Percentiles rank a stretch among this genome's conserved stretches.
These are phyloP conservation scores for Thalia dealbata DNA, from an alignment of 176 grass and related monocot species.

Conservation along the genomic window DNA sequence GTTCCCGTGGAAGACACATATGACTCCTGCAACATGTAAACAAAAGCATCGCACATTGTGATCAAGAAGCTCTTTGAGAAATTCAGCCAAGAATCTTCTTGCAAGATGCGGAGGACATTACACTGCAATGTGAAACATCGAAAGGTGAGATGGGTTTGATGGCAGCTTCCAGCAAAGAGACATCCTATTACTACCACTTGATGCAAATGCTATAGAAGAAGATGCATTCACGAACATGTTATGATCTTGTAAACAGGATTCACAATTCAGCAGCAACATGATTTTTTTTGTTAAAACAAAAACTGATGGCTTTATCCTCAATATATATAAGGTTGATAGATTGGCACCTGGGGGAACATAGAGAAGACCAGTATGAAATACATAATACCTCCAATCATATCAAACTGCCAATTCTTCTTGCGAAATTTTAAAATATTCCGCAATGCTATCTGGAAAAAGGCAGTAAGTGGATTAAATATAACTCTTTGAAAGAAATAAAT, in stretches of 20 bases:
- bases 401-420: constrained; percentile 99
- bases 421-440: constrained; percentile 94
- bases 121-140: constrained; percentile 46
- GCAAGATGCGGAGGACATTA: constrained; percentile 53
- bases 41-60: constrained; percentile 66
- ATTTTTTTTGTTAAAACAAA: not conserved
- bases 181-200: not conserved
- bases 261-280: not conserved
- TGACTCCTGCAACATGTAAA: constrained; percentile 76
- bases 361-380: constrained; percentile 97
- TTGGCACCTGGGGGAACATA: constrained; percentile 84
- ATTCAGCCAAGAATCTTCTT: constrained; percentile 58
- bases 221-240: not conserved
- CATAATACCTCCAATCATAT: constrained; percentile 88
- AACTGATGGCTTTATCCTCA: too few species aligned
- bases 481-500: constrained; percentile 17
- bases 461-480: constrained; percentile 14
- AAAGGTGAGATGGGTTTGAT: not conserved
- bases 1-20: constrained; percentile 75
- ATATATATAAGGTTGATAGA: too few species aligned
- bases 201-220: not conserved
- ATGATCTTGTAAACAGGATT: not conserved
- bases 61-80: constrained; percentile 62
- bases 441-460: constrained; percentile 69
- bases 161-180: not conserved